phyloP scores from a whole-genome alignment of 768 basidiomycete species.

The Mycena belliarum region DNA sequence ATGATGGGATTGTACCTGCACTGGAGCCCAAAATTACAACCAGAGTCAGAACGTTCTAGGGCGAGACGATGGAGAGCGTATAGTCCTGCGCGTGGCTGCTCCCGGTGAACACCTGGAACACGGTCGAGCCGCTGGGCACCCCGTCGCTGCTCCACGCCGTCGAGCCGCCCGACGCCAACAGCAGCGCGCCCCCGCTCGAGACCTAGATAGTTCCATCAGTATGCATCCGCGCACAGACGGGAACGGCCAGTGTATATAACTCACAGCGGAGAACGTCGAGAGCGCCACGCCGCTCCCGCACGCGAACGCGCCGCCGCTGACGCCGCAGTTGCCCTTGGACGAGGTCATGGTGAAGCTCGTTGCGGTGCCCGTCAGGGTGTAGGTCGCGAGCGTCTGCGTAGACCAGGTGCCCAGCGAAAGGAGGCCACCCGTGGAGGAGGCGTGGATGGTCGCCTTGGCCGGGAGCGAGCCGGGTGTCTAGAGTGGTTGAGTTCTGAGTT shows the following conservation, averaged over 20 bases:
- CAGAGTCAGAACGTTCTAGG: slow-evolving; percentile 1
- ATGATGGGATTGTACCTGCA: too few relatives aligned
- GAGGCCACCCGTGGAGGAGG: slow-evolving; percentile 37
- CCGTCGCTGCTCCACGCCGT: slow-evolving; percentile 38
- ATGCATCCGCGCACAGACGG: too few relatives aligned
- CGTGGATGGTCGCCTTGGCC: slow-evolving; percentile 34
- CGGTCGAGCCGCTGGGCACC: slow-evolving; percentile 37
- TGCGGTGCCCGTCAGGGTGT: slow-evolving; percentile 36
- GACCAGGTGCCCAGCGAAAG: slow-evolving; percentile 46
- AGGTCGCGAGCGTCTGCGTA: slow-evolving; percentile 48
- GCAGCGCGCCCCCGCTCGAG: slow-evolving; percentile 34
- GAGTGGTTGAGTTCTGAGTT: neutral
- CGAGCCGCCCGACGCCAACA: slow-evolving; percentile 40
- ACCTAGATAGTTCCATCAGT: slow-evolving; percentile 27
- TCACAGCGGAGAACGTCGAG: slow-evolving; percentile 41
- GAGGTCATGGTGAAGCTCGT: slow-evolving; percentile 43
- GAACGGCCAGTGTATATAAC: too few relatives aligned
- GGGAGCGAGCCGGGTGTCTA: slow-evolving; percentile 29
- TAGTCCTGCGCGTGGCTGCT: slow-evolving; percentile 17
- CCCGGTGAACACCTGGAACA: slow-evolving; percentile 22
- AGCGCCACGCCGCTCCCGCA: slow-evolving; percentile 41
- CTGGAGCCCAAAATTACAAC: neutral
- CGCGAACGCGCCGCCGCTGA: slow-evolving; percentile 34
- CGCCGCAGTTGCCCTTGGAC: slow-evolving; percentile 44
- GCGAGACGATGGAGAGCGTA: slow-evolving; percentile 23